Evolutionary conservation across 495 filamentous ascomycete genomes (phyloP), one percentile per base, ranked within the genome.

Genomic region (Neurospora tetrasperma): DNA sequence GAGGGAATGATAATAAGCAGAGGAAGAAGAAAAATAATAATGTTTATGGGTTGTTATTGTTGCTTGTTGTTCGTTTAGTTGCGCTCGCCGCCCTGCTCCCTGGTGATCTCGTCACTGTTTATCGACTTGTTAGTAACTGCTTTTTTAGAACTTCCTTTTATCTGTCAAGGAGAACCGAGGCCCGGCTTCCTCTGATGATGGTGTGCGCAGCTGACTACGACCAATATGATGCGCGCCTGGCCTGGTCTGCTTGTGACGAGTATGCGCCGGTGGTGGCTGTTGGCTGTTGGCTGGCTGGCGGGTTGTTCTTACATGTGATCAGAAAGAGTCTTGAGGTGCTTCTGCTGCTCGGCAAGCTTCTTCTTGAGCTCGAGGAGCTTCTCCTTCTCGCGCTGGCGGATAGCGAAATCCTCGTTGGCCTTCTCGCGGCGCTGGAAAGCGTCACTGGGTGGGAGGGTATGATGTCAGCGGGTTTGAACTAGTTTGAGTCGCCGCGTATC

Each of bases 371-470:
- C 82, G 27, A 90, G 79, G 70, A 89, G 89, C 92, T 97, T 97
- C 84, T 91, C 88, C 81, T 88, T 85, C 88, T 99, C 96, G 78
- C 92, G 90, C 85, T 92, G 85, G 70, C 88, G 85, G 83, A 99
- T 92, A 85, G 92, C 91, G 75, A 87, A 87, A 79, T 92, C 89
- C 84, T 99, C 96, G 79, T 86, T 86, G 73, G 95, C 95, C 75
- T 90, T 90, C 84, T 99, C 96, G 76, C 96, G 93, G 80, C 90
- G 89, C 80, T 91, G 91, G 88, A 97, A 99, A 70, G 91, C 86
- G 80, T 99, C 96, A 73, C 94, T 95, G 74, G 48, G 27, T 38
- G 10, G 48, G 70, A 9, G 9, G 9, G 43, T 41, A 12, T 41
- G 8, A 35, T 73, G 70, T 70, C 11, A 66, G 74, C 70, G 42